Percentiles rank a stretch among this genome's conserved stretches.
These are phyloP conservation scores for Teratosphaeria nubilosa DNA, from an alignment of 2,329 filamentous ascomycete species.

Conservation along the genomic window DNA sequence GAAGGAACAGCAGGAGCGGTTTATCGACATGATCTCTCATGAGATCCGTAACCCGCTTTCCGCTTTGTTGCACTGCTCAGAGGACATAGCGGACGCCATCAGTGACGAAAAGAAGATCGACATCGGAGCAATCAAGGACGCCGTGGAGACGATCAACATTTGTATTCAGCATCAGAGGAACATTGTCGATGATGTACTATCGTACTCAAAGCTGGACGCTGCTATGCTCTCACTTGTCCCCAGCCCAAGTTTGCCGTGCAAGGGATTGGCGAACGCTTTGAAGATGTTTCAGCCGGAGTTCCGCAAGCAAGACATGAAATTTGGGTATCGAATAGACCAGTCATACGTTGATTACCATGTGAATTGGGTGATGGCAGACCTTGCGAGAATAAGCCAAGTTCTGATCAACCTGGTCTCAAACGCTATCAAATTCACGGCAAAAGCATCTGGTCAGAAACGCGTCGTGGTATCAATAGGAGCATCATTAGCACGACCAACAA, in stretches of 20 bases:
- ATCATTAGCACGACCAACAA: conserved; percentile 25
- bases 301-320: conserved; percentile 19
- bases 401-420: conserved; percentile 24
- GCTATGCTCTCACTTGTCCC: conserved; percentile 22
- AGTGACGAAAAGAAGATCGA: conserved; percentile 9
- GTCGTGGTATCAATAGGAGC: conserved; percentile 18
- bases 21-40: conserved; percentile 30
- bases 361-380: conserved; percentile 19
- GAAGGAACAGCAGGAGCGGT: conserved; percentile 37
- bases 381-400: conserved; percentile 21
- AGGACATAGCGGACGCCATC: conserved; percentile 29
- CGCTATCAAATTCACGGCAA: conserved; percentile 25
- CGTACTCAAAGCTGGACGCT: conserved; percentile 25
- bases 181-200: conserved; percentile 31
- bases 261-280: conserved; percentile 18
- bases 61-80: conserved; percentile 33
- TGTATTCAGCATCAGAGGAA: conserved; percentile 36
- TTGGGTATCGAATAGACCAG: conserved; percentile 18
- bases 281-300: conserved; percentile 29
- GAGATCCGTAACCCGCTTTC: conserved; percentile 29
- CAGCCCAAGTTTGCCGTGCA: conserved; percentile 16
- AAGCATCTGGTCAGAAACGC: conserved; percentile 12
- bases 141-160: conserved; percentile 29
- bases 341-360: conserved; percentile 16
- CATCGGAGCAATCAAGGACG: conserved; percentile 15